Evolutionary conservation across 1,284 basidiomycete species (phyloP).

Genomic region (Heterobasidion annosum): DNA sequence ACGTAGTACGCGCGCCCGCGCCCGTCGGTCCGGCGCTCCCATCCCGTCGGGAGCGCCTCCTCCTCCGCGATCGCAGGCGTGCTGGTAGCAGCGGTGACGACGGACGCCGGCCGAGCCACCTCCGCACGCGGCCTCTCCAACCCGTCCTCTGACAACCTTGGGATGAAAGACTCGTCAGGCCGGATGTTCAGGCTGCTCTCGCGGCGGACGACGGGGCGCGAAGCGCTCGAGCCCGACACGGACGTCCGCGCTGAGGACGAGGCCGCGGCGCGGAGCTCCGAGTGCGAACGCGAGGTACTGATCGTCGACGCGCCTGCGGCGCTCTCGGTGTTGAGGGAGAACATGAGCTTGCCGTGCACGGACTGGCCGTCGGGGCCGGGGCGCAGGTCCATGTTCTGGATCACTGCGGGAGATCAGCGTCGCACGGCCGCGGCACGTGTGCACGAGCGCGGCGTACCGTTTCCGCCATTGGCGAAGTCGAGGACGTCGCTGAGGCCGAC

Average conservation of each 20-base stretch:
- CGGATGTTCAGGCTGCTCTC: too few species aligned
- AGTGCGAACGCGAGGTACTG: slow-evolving; percentile 35
- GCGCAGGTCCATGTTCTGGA: slow-evolving; percentile 47
- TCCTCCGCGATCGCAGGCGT: slow-evolving; percentile 49
- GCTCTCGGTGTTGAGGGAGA: slow-evolving; percentile 63
- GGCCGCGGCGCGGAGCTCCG: slow-evolving; percentile 22
- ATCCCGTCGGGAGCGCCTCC: slow-evolving; percentile 60
- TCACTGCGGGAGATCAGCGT: neutral
- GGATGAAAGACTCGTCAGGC: too few species aligned
- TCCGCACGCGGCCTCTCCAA: too few species aligned
- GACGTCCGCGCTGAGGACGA: slow-evolving; percentile 7
- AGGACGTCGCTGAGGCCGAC: slow-evolving; percentile 80
- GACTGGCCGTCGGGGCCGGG: slow-evolving; percentile 82
- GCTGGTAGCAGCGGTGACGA: slow-evolving; percentile 26
- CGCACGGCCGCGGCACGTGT: neutral
- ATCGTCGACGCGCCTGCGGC: slow-evolving; percentile 26
- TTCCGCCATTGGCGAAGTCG: slow-evolving; percentile 72
- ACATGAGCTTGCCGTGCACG: slow-evolving; percentile 80
- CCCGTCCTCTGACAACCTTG: too few species aligned
- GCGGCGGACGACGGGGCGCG: too few species aligned
- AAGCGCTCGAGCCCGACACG: too few species aligned
- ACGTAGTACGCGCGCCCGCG: slow-evolving; percentile 89
- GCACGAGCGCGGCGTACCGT: slow-evolving; percentile 36
- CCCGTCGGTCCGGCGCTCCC: slow-evolving; percentile 91
- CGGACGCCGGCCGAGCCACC: slow-evolving; percentile 8